Percentiles rank a stretch among this genome's conserved stretches.
phyloP scores from a whole-genome alignment of 371 early-diverging fungal species.

The Mortierella sp. region DNA sequence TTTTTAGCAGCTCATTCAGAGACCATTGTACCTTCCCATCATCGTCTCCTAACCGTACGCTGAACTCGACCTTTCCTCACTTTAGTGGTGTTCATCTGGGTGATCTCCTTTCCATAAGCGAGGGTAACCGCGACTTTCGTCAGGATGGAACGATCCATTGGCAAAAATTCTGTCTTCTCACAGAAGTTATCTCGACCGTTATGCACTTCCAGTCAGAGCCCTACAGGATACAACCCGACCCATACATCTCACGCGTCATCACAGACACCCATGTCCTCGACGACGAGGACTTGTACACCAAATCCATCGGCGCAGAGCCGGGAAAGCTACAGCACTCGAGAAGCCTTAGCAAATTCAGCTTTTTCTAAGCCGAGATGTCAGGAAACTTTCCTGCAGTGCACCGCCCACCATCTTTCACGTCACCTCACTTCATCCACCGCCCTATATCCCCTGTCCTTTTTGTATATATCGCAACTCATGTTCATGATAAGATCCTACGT shows the following conservation, averaged over 20 bases:
- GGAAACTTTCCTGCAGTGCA: neutral
- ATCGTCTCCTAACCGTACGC: slow-evolving; percentile 55
- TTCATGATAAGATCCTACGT: too few species aligned
- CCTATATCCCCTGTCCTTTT: too few species aligned
- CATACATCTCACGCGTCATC: slow-evolving; percentile 55
- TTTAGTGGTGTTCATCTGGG: slow-evolving; percentile 69
- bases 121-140: slow-evolving; percentile 70
- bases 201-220: slow-evolving; percentile 60
- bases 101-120: slow-evolving; percentile 67
- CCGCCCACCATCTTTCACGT: neutral
- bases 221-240: slow-evolving; percentile 56
- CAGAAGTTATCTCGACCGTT: slow-evolving; percentile 64
- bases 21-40: neutral
- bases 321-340: slow-evolving; percentile 44
- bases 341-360: slow-evolving; percentile 50
- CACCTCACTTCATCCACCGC: too few species aligned
- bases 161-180: slow-evolving; percentile 72
- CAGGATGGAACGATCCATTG: slow-evolving; percentile 70
- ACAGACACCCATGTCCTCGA: slow-evolving; percentile 60
- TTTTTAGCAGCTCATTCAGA: slow-evolving; percentile 39
- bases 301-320: slow-evolving; percentile 58
- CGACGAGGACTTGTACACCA: slow-evolving; percentile 61
- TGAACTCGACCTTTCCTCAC: slow-evolving; percentile 59
- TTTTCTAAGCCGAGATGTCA: slow-evolving; percentile 14
- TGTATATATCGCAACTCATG: too few species aligned